Evolutionary conservation across 805 yeast genomes (phyloP).

Genomic region (Sugiyamaella americana): DNA sequence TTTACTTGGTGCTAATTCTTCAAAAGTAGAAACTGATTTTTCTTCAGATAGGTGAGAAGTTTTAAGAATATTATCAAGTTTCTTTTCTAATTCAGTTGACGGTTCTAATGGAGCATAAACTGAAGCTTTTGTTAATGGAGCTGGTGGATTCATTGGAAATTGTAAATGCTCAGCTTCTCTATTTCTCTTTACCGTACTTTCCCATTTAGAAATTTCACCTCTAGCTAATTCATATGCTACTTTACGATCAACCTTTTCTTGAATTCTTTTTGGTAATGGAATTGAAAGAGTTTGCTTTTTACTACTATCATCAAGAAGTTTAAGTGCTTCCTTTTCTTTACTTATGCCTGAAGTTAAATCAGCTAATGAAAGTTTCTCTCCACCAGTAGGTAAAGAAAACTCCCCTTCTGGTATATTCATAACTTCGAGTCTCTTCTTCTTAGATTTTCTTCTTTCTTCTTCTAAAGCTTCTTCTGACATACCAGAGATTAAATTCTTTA

Average conservation of each 20-base stretch:
- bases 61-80: slow-evolving; percentile 52
- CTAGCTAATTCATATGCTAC: slow-evolving; percentile 90
- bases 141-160: slow-evolving; percentile 58
- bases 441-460: slow-evolving; percentile 33
- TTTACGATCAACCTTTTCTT: slow-evolving; percentile 73
- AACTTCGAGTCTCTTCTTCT: slow-evolving; percentile 45
- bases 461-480: slow-evolving; percentile 25
- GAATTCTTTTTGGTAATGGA: slow-evolving; percentile 82
- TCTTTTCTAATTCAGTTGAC: slow-evolving; percentile 56
- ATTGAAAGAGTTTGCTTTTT: slow-evolving; percentile 51
- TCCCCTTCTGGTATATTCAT: slow-evolving; percentile 62
- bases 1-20: slow-evolving; percentile 76
- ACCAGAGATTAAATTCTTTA: slow-evolving; percentile 32
- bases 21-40: slow-evolving; percentile 73
- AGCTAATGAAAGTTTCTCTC: slow-evolving; percentile 60
- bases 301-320: slow-evolving; percentile 33
- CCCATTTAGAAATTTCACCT: slow-evolving; percentile 84
- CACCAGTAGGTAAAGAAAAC: slow-evolving; percentile 54
- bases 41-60: slow-evolving; percentile 68
- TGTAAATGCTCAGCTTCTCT: slow-evolving; percentile 78
- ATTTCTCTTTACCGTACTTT: slow-evolving; percentile 69
- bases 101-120: slow-evolving; percentile 48
- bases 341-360: slow-evolving; percentile 63
- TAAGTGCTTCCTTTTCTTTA: slow-evolving; percentile 40
- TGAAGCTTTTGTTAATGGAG: slow-evolving; percentile 43